Evolutionary conservation across 176 grass and related monocot genomes (phyloP), one percentile per base, ranked within the genome.

Genomic region (Juncus effusus): DNA sequence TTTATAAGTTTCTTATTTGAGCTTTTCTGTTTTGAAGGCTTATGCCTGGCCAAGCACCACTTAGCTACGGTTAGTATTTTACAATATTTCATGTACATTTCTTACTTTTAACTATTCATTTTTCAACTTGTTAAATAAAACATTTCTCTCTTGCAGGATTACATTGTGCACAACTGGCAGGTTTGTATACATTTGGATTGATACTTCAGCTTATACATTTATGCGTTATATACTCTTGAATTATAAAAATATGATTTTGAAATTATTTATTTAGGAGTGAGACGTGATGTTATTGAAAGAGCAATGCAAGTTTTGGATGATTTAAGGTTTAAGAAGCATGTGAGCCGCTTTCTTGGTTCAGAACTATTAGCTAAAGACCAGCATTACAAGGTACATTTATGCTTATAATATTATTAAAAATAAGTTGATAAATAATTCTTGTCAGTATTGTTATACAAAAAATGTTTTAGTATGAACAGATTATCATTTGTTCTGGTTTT

Each of bases 151-250:
- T 86, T 81, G 71, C 82, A 96, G 92, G 92, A 59, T 65, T 96
- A 52, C 87, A 91, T 81, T 96, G 92, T 77, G 92, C 92, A 42
- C 70, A 76, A 55, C 87, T 96, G 72, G 92, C 87, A 79, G 85
- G 92, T 96, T 88, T 60, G 65, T 74, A 64, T 56, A 10, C 63
- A 42, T 36, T 56, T 13, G 42, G 7, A 59, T 72, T 10, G 10
- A 19, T n/a, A 16, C n/a, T 56, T 78, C 38, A 3, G 62, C 1
- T 13, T 36, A 55, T 16, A 38, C 19, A 28, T 28, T 28, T 28
- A 28, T 28, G 19, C 19, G 19, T 28, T 28, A 28, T 28, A 1
- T 41, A 73, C 49, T 75, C 19, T 39, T 57, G 53, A 73, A 16
- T 57, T 65, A 60, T 47, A 56, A 61, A 53, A 49, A 13, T 51